These are phyloP conservation scores for Populus alba DNA, from an alignment of 345 rosid genomes.

Conservation along the genomic window DNA sequence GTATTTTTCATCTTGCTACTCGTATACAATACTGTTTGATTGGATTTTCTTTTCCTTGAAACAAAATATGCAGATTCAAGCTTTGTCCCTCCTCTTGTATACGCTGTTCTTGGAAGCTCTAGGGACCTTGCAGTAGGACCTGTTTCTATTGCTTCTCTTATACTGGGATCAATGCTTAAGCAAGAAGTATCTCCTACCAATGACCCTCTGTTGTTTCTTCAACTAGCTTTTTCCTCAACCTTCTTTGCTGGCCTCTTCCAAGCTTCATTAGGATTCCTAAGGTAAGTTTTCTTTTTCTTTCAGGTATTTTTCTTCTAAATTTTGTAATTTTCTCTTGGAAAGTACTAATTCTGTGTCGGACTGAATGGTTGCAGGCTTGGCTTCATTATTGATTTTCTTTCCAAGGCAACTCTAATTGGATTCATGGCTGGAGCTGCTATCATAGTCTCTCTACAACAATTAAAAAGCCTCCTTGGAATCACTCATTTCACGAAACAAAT, in stretches of 20 bases:
- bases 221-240: conserved; percentile 82
- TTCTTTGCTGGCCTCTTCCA: conserved; percentile 95
- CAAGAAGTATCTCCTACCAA: conserved; percentile 74
- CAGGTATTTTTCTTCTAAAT: neutral
- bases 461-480: conserved; percentile 85
- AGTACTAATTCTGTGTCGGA: neutral
- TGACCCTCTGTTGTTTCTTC: conserved; percentile 66
- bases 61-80: conserved; percentile 63
- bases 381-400: conserved; percentile 83
- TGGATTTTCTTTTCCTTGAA: neutral
- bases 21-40: neutral
- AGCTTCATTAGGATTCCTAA: conserved; percentile 83
- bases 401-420: conserved; percentile 82
- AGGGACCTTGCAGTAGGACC: conserved; percentile 96
- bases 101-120: conserved; percentile 94
- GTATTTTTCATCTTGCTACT: neutral
- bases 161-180: conserved; percentile 88
- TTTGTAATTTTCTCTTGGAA: too few relatives aligned
- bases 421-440: conserved; percentile 99
- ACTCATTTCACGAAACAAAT: conserved; percentile 81
- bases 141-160: conserved; percentile 87
- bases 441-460: conserved; percentile 91
- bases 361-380: conserved; percentile 56
- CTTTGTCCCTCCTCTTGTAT: conserved; percentile 92
- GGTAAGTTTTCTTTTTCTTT: conserved; percentile 32